These are phyloP conservation scores for Pseudogymnoascus destructans DNA, from an alignment of 2,329 filamentous ascomycete species.

Conservation along the genomic window DNA sequence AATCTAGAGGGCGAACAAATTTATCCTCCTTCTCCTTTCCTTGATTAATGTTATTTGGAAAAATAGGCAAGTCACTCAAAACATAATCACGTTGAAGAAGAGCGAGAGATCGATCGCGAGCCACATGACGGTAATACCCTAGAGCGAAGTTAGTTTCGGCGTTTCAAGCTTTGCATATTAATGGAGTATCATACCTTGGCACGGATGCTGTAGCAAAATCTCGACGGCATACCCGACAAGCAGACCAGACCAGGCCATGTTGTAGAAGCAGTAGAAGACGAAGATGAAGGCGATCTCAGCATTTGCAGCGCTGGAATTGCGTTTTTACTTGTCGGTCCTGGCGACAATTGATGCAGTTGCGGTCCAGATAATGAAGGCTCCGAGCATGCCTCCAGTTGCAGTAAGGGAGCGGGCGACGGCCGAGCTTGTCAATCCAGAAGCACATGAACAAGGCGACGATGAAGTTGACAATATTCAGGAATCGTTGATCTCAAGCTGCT, in stretches of 20 bases:
- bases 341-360: constrained; percentile 25
- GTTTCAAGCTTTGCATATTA: neutral
- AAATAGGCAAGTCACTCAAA: neutral
- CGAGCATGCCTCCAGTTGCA: constrained; percentile 19
- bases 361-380: constrained; percentile 18
- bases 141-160: neutral
- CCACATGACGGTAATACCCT: constrained; percentile 26
- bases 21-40: neutral
- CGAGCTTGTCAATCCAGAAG: constrained; percentile 24
- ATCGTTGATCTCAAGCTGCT: constrained; percentile 23
- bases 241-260: constrained; percentile 23
- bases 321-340: constrained; percentile 24
- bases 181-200: constrained; percentile 16
- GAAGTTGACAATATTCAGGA: constrained; percentile 23
- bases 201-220: constrained; percentile 22
- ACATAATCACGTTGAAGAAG: constrained; percentile 25
- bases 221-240: constrained; percentile 22
- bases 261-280: constrained; percentile 35
- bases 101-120: constrained; percentile 29
- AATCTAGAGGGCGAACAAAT: neutral
- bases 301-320: constrained; percentile 13
- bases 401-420: constrained; percentile 20
- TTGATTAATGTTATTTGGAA: neutral
- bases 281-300: constrained; percentile 34
- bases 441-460: constrained; percentile 18